phyloP scores from a whole-genome alignment of 768 basidiomycete species.

The Phanerochaete carnosa region DNA sequence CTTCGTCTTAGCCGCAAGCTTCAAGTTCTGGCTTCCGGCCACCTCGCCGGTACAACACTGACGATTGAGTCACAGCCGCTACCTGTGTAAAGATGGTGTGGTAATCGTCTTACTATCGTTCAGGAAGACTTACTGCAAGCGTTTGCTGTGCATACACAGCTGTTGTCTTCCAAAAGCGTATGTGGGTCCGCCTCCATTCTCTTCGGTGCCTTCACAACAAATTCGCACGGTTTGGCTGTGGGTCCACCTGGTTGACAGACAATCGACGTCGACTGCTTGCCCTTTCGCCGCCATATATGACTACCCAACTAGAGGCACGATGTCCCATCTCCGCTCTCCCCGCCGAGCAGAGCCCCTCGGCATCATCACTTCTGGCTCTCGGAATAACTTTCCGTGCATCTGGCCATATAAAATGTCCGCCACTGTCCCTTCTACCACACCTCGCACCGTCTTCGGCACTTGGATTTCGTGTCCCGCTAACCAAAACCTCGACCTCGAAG shows the following conservation, averaged over 20 bases:
- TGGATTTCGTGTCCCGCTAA: constrained; percentile 7
- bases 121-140: too few species aligned
- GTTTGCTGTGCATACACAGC: background rate
- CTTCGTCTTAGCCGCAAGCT: too few species aligned
- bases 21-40: too few species aligned
- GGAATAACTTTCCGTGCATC: background rate
- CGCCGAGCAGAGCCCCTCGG: background rate
- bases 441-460: constrained; percentile 15
- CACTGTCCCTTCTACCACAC: constrained; percentile 1
- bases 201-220: background rate
- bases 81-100: too few species aligned
- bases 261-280: background rate
- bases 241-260: background rate
- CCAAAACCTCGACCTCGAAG: constrained; percentile 12
- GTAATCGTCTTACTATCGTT: too few species aligned
- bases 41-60: too few species aligned
- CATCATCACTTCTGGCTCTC: background rate
- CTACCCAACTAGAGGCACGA: background rate
- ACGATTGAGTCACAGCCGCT: too few species aligned
- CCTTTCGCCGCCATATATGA: background rate
- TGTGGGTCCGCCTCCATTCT: background rate
- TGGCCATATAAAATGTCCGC: constrained; percentile 11
- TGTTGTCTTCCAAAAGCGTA: background rate
- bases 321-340: background rate
- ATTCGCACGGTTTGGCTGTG: constrained; percentile 7